Base-by-base conservation (phyloP, 768 basidiomycete genomes). In the Gyrodon lividus region DNA sequence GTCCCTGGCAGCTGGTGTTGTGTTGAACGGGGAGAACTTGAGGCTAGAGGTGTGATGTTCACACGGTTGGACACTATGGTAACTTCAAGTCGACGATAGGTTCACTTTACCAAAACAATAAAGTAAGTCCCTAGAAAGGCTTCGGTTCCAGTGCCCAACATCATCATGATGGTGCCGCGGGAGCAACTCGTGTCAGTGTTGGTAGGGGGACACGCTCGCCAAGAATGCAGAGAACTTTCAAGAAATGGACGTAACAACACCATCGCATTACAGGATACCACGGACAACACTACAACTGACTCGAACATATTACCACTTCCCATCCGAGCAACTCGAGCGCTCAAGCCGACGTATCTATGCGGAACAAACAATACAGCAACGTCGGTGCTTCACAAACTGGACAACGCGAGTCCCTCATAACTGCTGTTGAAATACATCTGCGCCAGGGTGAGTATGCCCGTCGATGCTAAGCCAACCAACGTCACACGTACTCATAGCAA, bases 321-420 rank as follows among this genome's bases (percentile, higher is more conserved):
- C 4, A 13, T 10, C 20, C 23, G 46, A 31, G 6, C 24, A 17
- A 17, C 20, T 20, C 3, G 19, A 2, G 5, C 2, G 3, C 19
- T 66, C 56, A 68, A 39, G 55, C 56, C 20, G 51, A 68, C 39
- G 78, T 57, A 51, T 82, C 76, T 7, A 84, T 67, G 41, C 73
- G 71, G 67, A 83, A 81, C 19, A 83, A 62, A 58, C 79, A 83
- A 56, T 84, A 83, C 43, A 82, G 57, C 39, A 82, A 59, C 1
- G 77, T 77, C 2, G 81, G 77, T 1, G 74, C 73, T 33, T 70
- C 68, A 56, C 82, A 84, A 0, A 77, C 73, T 1, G 82, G 81
- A 58, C 83, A 84, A 20, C 68, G 65, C 2, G 77, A 65, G 0
- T 74, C 70, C 52, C 73, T 70, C 45, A 79, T 70, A 20, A 83